Percentiles rank a stretch among this genome's conserved stretches.
These are phyloP conservation scores for Penicillium diatomitis DNA, from an alignment of 495 filamentous ascomycete genomes.

Conservation along the genomic window DNA sequence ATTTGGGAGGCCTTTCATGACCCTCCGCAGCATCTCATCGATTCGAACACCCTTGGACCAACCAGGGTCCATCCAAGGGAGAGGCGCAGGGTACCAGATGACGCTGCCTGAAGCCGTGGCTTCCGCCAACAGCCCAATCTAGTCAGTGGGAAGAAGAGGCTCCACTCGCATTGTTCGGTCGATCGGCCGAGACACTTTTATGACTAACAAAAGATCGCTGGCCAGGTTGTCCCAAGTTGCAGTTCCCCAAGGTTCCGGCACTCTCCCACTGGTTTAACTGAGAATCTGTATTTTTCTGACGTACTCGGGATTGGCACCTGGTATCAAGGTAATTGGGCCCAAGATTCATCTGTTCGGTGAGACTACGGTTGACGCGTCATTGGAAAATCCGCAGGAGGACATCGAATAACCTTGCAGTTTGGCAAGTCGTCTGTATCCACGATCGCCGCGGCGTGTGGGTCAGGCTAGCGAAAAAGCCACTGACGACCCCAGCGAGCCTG, in stretches of 20 bases:
- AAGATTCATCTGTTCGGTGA: no score
- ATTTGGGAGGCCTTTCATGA: background rate
- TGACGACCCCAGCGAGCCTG: slow-evolving; percentile 11
- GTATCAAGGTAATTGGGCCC: no score
- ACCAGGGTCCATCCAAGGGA: slow-evolving; percentile 2
- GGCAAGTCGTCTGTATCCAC: background rate
- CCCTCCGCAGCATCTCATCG: background rate
- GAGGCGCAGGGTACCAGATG: slow-evolving; percentile 1
- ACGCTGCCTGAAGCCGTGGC: slow-evolving; percentile 6
- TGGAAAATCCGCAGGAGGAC: no score
- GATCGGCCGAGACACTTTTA: background rate
- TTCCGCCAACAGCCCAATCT: slow-evolving; percentile 10
- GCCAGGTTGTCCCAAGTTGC: no score
- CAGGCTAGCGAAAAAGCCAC: slow-evolving; percentile 12
- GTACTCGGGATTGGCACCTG: no score
- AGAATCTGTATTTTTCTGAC: no score
- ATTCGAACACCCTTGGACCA: background rate
- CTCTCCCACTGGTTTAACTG: no score
- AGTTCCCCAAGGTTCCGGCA: no score
- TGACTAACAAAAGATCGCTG: no score
- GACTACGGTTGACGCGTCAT: no score
- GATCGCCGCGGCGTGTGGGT: slow-evolving; percentile 4
- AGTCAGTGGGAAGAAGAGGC: background rate
- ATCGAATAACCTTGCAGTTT: background rate
- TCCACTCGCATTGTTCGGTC: no score